phyloP scores from a whole-genome alignment of 495 filamentous ascomycete genomes.

The Penicillium canescens region DNA sequence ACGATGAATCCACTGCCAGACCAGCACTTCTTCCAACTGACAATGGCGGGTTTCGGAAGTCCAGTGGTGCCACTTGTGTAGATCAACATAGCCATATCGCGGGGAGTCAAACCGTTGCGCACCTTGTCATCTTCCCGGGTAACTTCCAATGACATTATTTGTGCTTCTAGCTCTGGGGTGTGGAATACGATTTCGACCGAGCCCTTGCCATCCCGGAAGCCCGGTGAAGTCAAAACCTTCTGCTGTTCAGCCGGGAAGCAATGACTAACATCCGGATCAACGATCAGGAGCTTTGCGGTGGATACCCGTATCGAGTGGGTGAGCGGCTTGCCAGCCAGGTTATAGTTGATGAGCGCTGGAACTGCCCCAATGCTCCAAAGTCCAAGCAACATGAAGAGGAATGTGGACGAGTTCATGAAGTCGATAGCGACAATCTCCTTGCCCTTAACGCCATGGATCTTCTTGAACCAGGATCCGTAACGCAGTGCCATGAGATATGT shows the following conservation, averaged over 20 bases:
- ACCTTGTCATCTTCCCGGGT: slow-evolving; percentile 63
- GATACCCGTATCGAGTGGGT: slow-evolving; percentile 77
- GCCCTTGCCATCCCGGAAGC: slow-evolving; percentile 48
- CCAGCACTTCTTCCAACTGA: slow-evolving; percentile 72
- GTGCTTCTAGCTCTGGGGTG: slow-evolving; percentile 60
- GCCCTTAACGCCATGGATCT: slow-evolving; percentile 64
- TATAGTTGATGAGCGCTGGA: slow-evolving; percentile 96
- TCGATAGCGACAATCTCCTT: slow-evolving; percentile 87
- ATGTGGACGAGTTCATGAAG: slow-evolving; percentile 81
- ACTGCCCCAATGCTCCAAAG: slow-evolving; percentile 86
- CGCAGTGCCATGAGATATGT: slow-evolving; percentile 72
- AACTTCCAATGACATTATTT: slow-evolving; percentile 56
- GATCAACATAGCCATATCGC: slow-evolving; percentile 72
- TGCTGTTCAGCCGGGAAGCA: slow-evolving; percentile 50
- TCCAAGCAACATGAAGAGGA: slow-evolving; percentile 81
- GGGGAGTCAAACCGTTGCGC: slow-evolving; percentile 49
- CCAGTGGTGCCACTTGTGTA: slow-evolving; percentile 91
- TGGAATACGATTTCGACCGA: slow-evolving; percentile 62
- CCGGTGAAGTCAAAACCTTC: slow-evolving; percentile 39
- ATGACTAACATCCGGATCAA: slow-evolving; percentile 68
- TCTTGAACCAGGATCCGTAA: slow-evolving; percentile 82
- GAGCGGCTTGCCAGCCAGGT: slow-evolving; percentile 73
- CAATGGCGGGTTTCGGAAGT: slow-evolving; percentile 85
- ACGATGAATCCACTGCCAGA: slow-evolving; percentile 54
- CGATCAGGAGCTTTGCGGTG: slow-evolving; percentile 66